Base-by-base conservation (phyloP, 805 yeast genomes). In the Tetrapisispora pingtungensis region DNA sequence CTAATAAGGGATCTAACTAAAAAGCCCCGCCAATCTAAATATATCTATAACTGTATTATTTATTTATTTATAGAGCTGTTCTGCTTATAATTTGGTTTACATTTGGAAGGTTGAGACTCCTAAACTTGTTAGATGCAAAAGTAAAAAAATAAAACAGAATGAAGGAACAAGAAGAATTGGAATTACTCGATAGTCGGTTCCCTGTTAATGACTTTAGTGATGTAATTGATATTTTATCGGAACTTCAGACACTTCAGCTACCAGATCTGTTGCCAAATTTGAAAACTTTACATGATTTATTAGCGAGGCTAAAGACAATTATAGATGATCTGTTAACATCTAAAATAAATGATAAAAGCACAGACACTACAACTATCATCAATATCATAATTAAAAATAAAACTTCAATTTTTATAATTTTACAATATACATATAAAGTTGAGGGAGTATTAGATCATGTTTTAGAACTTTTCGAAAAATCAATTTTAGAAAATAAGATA, bases 391-490 rank as follows among this genome's bases (percentile, higher is more conserved):
- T 37, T 5, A 37, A 27, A 18, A 37, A 37, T 27, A 37, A 37
- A 27, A 12, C 15, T 5, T 30, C 41, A n/a, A 32, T 39, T 20
- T 32, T 24, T 14, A 3, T 30, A 10, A 10, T 20, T 18, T 19
- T 31, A 14, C 17, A 22, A 8, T 19, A 20, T 27, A 34, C 18
- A 7, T 12, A 34, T 34, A 15, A 34, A 17, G 34, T 41, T 13
- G 43, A 41, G 19, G 32, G 27, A 3, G 30, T 28, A 4, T 20
- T 41, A n/a, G 24, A 30, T 3, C 43, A 34, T 34, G 12, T 68
- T 3, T 46, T 72, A 33, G 66, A 66, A 43, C 35, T 62, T 2
- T 30, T 71, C 12, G 75, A 70, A 38, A 47, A 45, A 7, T 52
- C 59, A 27, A 36, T 63, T 12, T 14, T 27, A 2, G 27, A 44